Evolutionary conservation across 2,329 filamentous ascomycete species (phyloP), one percentile per base, ranked within the genome.

Genomic region (Aspergillus caelatus): DNA sequence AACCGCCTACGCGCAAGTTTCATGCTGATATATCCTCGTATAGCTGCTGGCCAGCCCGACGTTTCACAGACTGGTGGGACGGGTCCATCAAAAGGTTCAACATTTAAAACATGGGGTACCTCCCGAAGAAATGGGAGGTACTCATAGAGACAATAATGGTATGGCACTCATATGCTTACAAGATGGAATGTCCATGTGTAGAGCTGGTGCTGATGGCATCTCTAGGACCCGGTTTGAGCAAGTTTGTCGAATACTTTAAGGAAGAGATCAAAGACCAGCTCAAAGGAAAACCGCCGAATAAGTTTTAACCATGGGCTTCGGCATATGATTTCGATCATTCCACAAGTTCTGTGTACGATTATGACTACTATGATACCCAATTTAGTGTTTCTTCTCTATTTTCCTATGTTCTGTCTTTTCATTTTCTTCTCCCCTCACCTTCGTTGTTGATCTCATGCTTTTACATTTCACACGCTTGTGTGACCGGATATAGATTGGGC

Each of bases 31-130:
- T 61, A 28, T 36, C 58, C 26, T 55, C 39, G 36, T 61, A 45
- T 65, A 81, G 79, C 77, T 82, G 61, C 71, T 82, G 57, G 70
- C 74, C 58, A 82, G 79, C 65, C 79, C 78, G 11, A 66, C 74
- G 57, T 82, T 82, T 65, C 80, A 81, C 68, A 73, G 76, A 45
- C 74, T 78, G 68, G 80, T 82, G 52, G 77, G 79, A 32, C 74
- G 71, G 60, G 75, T 82, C 26, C 79, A 82, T 68, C 76, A 78
- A 57, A 76, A 71, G 54, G 70, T 82, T 26, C 77, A 81, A 67
- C 74, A 77, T 59, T 41, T 80, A 23, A 77, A 76, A 61, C 74
- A 81, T 67, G 80, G 80, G 39, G 72, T 77, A 54, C 75, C 79
- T 57, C 77, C 76, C 21, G 78, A 81, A 63, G 77, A 80, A 60